phyloP scores from a whole-genome alignment of 371 early-diverging fungal species.

The Rhizopus delemar region DNA sequence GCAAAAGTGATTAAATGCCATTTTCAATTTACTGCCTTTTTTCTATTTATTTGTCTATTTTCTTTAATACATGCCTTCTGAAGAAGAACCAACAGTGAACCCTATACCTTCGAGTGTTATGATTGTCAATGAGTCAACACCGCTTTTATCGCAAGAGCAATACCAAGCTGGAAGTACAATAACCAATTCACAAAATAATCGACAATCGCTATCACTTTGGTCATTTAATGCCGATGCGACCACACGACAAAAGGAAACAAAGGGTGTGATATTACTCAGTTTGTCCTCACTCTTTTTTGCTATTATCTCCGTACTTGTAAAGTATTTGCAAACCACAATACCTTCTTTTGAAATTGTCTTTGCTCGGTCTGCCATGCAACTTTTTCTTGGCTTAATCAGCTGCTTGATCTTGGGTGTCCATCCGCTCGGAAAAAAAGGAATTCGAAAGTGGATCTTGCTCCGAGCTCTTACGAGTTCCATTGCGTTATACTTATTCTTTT shows the following conservation, averaged over 20 bases:
- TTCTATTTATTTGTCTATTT: not conserved
- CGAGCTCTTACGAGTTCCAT: conserved; percentile 68
- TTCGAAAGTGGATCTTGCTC: conserved; percentile 57
- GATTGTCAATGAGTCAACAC: conserved; percentile 29
- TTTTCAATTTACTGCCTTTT: not conserved
- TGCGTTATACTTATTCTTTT: conserved; percentile 75
- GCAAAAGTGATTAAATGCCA: not conserved
- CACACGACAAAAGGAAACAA: conserved; percentile 15
- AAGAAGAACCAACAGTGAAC: conserved; percentile 5
- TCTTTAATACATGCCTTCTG: not conserved
- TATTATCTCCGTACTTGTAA: conserved; percentile 69
- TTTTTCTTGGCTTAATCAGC: conserved; percentile 50
- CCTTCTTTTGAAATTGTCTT: conserved; percentile 74
- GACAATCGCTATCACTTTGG: conserved; percentile 10
- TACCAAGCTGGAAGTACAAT: not conserved
- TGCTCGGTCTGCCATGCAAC: conserved; percentile 69
- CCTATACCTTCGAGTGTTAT: conserved; percentile 30
- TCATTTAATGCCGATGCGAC: conserved; percentile 8
- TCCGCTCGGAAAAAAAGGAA: conserved; percentile 58
- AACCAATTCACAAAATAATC: not conserved
- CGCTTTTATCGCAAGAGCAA: conserved; percentile 20
- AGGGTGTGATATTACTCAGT: conserved; percentile 52
- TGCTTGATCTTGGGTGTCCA: conserved; percentile 52
- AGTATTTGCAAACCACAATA: conserved; percentile 47
- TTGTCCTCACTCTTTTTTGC: conserved; percentile 72